These are phyloP conservation scores for Astrocystis sublimbata DNA, from an alignment of 495 filamentous ascomycete genomes.

Conservation along the genomic window DNA sequence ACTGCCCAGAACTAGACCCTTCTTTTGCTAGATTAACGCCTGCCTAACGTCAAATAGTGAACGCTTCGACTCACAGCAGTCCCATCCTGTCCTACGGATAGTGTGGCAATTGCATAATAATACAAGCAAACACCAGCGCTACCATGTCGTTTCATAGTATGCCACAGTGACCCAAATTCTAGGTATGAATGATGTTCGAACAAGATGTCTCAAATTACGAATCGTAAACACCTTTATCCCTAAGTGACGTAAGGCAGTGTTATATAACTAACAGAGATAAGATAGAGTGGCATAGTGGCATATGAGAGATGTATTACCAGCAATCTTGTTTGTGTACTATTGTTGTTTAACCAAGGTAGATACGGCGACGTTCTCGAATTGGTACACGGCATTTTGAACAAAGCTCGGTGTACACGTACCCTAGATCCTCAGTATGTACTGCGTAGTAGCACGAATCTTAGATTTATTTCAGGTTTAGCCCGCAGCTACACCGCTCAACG, in stretches of 20 bases:
- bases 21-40: background rate
- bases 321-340: background rate
- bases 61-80: too few species aligned
- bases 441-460: background rate
- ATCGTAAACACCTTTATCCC: background rate
- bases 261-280: background rate
- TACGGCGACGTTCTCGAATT: background rate
- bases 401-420: slow-evolving; percentile 1
- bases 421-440: background rate
- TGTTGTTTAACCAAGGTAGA: background rate
- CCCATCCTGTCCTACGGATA: too few species aligned
- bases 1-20: background rate
- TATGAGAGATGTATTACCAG: background rate
- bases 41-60: background rate
- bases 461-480: background rate
- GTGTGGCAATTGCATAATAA: too few species aligned
- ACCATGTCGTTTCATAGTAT: background rate
- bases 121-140: background rate
- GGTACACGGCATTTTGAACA: background rate
- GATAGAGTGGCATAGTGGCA: background rate
- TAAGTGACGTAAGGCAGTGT: background rate
- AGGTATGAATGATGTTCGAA: too few species aligned
- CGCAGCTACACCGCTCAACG: background rate
- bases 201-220: background rate
- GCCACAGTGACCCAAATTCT: background rate